A percentile compares a stretch with the other conserved stretches of the same genome.
Evolutionary conservation across 139 green algal genomes (phyloP).

Genomic region (Coccomyxa sp.): DNA sequence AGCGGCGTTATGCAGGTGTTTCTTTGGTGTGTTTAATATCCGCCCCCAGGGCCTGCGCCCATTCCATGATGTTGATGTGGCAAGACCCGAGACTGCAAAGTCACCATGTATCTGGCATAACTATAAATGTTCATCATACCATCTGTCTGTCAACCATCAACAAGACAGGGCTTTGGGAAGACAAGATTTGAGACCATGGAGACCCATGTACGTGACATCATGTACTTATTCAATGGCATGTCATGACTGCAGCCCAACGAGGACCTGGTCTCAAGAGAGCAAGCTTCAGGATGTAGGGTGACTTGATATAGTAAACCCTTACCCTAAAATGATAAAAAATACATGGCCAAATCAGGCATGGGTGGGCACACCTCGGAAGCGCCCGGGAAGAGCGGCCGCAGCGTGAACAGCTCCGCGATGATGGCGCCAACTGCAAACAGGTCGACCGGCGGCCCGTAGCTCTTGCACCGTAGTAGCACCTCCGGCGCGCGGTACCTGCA

Average conservation of each 20-base stretch:
- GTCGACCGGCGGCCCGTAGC: slow-evolving; percentile 86
- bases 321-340: background rate
- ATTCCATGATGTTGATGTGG: background rate
- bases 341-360: background rate
- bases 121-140: too few species aligned
- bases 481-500: slow-evolving; percentile 55
- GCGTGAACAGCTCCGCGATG: slow-evolving; percentile 92
- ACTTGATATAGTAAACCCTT: too few species aligned
- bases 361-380: slow-evolving; percentile 36
- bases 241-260: background rate
- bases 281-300: too few species aligned
- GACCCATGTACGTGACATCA: too few species aligned
- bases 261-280: background rate
- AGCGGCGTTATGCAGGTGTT: too few species aligned
- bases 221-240: too few species aligned
- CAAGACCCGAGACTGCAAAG: background rate
- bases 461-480: slow-evolving; percentile 83
- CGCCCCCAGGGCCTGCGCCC: background rate
- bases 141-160: too few species aligned
- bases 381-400: slow-evolving; percentile 88
- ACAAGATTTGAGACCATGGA: too few species aligned
- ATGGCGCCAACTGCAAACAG: slow-evolving; percentile 94
- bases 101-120: too few species aligned
- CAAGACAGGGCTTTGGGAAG: too few species aligned
- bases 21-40: too few species aligned